Conservation (phyloP, 805 yeast species). For the Ogataea trehaloabstinens region DNA sequence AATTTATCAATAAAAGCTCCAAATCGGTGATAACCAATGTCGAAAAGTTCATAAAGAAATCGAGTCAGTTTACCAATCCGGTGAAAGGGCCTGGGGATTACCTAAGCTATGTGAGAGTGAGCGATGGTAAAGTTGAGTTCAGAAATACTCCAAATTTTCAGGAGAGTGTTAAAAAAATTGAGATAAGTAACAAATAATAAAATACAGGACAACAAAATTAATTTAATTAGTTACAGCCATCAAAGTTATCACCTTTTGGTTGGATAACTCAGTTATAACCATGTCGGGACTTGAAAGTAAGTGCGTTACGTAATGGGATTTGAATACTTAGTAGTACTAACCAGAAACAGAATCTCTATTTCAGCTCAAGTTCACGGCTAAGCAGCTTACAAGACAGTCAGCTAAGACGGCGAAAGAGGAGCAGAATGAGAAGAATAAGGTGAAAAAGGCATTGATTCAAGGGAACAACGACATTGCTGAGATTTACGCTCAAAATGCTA, state of each 20-base stretch:
- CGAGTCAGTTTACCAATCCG: conserved; percentile 21
- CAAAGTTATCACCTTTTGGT: too few species aligned
- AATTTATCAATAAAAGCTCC: conserved; percentile 10
- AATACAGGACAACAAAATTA: too few species aligned
- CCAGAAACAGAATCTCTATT: conserved; percentile 51
- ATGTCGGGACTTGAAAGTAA: conserved; percentile 44
- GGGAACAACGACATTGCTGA: conserved; percentile 92
- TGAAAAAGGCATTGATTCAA: conserved; percentile 81
- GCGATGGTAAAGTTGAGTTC: conserved; percentile 40
- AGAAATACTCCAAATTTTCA: conserved; percentile 43
- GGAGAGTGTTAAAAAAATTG: conserved; percentile 34
- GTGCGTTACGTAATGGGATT: conserved; percentile 15
- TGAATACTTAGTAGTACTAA: not conserved
- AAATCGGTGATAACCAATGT: conserved; percentile 11
- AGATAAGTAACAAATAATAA: conserved; percentile 19
- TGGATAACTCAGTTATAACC: too few species aligned
- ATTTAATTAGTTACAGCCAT: too few species aligned
- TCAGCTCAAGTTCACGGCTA: conserved; percentile 84
- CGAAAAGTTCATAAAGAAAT: conserved; percentile 23
- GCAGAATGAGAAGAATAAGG: conserved; percentile 77
- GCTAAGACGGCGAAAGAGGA: conserved; percentile 89
- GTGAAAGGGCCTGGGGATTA: conserved; percentile 38
- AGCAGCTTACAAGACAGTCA: conserved; percentile 88
- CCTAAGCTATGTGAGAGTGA: conserved; percentile 46
- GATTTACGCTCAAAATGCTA: conserved; percentile 93